phyloP scores from a whole-genome alignment of 208 protist species.

The Angomonas deanei region DNA sequence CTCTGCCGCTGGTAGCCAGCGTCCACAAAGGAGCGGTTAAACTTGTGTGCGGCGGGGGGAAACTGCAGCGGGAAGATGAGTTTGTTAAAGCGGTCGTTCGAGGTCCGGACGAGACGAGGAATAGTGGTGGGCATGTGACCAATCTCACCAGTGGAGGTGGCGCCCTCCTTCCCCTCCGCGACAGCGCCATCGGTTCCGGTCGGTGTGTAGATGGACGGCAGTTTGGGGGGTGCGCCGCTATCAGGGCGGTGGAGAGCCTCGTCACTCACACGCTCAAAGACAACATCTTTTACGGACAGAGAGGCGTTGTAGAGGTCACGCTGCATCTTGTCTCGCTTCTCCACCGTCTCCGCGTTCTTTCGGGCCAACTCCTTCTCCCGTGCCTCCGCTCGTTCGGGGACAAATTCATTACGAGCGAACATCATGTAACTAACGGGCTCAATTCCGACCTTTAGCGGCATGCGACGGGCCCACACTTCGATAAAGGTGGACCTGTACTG shows the following conservation, averaged over 20 bases:
- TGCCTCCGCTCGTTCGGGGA: conserved; percentile 69
- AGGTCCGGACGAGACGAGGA: conserved; percentile 49
- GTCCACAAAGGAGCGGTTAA: conserved; percentile 82
- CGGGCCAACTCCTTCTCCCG: conserved; percentile 34
- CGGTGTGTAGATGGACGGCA: conserved; percentile 8
- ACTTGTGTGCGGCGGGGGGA: conserved; percentile 70
- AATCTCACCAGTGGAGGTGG: conserved; percentile 40
- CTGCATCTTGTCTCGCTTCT: conserved; percentile 49
- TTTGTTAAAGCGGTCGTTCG: conserved; percentile 50
- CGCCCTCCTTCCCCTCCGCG: conserved; percentile 18
- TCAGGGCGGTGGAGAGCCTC: conserved; percentile 71
- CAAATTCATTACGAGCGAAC: conserved; percentile 80
- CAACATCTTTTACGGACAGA: conserved; percentile 75
- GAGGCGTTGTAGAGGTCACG: conserved; percentile 52
- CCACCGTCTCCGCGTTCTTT: conserved; percentile 23
- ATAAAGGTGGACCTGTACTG: conserved; percentile 85
- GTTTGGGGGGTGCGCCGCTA: conserved; percentile 57
- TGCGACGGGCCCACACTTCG: conserved; percentile 73
- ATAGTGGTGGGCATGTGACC: conserved; percentile 66
- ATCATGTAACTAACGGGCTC: conserved; percentile 83
- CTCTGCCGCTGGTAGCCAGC: conserved; percentile 77
- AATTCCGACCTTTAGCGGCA: conserved; percentile 78
- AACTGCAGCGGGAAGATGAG: conserved; percentile 73
- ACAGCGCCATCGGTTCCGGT: background rate
- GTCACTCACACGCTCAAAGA: conserved; percentile 82